Base-by-base conservation (phyloP, 1,139 yeast genomes). In the Yamadazyma mexicana region DNA sequence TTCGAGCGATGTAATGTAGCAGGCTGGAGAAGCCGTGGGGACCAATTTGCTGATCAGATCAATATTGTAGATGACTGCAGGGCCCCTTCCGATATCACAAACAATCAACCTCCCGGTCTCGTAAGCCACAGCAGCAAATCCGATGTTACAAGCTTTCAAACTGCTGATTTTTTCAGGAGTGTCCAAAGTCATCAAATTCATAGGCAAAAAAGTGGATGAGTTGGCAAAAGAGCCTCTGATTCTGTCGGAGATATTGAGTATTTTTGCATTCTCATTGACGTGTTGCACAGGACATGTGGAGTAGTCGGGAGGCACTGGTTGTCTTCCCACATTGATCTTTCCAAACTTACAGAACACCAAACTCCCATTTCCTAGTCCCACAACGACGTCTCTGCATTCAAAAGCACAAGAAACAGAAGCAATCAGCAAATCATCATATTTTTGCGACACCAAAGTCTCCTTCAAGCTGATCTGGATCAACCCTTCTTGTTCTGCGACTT, bases 41-140 rank as follows among this genome's bases (percentile, higher is more conserved):
- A 70, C 67, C 33, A 62, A 61, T 31, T 66, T 66, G 12, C 58
- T 52, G 12, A 81, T 55, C 1, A 65, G 62, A n/a, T 72, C 81
- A 14, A 56, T 46, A 47, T 79, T 74, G 51, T 71, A 77, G 23
- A 91, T 85, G 2, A 87, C 69, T 0, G 89, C 88, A 1, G 96
- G 96, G 0, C 95, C 95, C 44, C 97, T 73, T 42, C 88, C 73
- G 11, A 69, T 58, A 61, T 92, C 98, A 46, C 94, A 66, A 0
- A 92, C 83, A 3, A 84, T 63, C 24, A 92, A 51, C 31, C 81
- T 73, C 17, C 98, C 98, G 11, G 83, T 77, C 35, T 75, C 75
- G 58, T 87, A 89, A 0, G 87, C 96, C 36, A 87, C 68, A 0
- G 89, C 95, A 4, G 86, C 87, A 65, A 92, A 89, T 0, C 97